These are phyloP conservation scores for Ogataea nakhonphanomensis DNA, from an alignment of 805 yeast genomes.

Conservation along the genomic window DNA sequence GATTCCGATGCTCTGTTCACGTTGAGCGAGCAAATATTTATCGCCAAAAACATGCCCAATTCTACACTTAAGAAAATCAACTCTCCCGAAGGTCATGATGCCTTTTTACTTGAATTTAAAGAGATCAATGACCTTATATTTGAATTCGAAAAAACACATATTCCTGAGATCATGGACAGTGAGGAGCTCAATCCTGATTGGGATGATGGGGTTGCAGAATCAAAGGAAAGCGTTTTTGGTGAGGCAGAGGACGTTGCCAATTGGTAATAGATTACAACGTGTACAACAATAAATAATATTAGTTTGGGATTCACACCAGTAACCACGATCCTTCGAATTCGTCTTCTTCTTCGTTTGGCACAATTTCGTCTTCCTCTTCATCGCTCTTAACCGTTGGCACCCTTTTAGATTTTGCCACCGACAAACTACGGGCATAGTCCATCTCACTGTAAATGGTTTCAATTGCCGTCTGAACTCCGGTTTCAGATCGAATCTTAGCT, in stretches of 20 bases:
- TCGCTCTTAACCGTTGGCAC: constrained; percentile 15
- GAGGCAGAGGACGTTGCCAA: constrained; percentile 95
- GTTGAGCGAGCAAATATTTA: constrained; percentile 80
- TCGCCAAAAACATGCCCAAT: constrained; percentile 72
- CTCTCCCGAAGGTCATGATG: constrained; percentile 98
- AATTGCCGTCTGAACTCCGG: constrained; percentile 78
- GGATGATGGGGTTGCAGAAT: constrained; percentile 43
- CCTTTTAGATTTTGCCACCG: constrained; percentile 42
- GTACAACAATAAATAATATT: background rate
- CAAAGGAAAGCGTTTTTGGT: constrained; percentile 75
- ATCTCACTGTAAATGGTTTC: constrained; percentile 73
- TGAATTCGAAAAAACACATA: constrained; percentile 56
- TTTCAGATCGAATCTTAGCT: constrained; percentile 59
- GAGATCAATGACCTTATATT: constrained; percentile 70
- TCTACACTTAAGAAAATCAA: constrained; percentile 66
- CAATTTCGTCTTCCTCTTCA: constrained; percentile 7
- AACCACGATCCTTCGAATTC: constrained; percentile 32
- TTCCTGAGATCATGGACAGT: constrained; percentile 57
- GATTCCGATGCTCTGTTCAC: constrained; percentile 92
- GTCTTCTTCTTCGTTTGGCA: constrained; percentile 2
- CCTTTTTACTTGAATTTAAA: constrained; percentile 85
- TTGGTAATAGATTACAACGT: constrained; percentile 50
- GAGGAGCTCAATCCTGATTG: constrained; percentile 46
- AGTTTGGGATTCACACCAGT: constrained; percentile 17
- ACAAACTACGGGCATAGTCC: constrained; percentile 67